These are phyloP conservation scores for Oryza meyeriana DNA, from an alignment of 176 grass and related monocot genomes.

Conservation along the genomic window DNA sequence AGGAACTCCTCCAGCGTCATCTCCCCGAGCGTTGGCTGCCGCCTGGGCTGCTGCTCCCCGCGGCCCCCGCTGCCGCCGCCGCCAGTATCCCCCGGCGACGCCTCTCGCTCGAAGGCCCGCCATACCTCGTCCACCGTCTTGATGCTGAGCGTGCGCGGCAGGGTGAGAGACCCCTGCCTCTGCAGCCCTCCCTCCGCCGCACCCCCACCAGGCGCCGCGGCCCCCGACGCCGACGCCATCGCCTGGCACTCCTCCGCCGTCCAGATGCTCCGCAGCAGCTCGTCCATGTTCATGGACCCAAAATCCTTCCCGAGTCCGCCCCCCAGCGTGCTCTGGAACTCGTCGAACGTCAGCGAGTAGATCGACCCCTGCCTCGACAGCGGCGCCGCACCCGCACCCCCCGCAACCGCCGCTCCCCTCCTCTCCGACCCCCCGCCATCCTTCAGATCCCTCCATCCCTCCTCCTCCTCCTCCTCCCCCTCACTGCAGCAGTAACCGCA, in stretches of 20 bases:
- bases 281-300: slow-evolving; percentile 97
- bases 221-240: slow-evolving; percentile 35
- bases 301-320: slow-evolving; percentile 61
- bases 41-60: slow-evolving; percentile 24
- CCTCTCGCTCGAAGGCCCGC: slow-evolving; percentile 49
- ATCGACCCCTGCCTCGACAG: slow-evolving; percentile 68
- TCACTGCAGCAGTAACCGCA: neutral
- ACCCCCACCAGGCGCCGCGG: neutral
- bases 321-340: slow-evolving; percentile 77
- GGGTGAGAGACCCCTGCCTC: slow-evolving; percentile 68
- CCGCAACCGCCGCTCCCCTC: neutral
- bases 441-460: slow-evolving; percentile 35
- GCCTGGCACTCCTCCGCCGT: slow-evolving; percentile 82
- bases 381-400: neutral
- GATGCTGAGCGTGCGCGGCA: slow-evolving; percentile 67
- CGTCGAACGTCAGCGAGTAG: slow-evolving; percentile 82
- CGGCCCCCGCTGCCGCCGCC: neutral
- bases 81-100: neutral
- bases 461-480: neutral
- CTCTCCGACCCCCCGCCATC: slow-evolving; percentile 13
- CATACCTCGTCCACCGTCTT: slow-evolving; percentile 88
- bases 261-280: slow-evolving; percentile 88
- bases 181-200: slow-evolving; percentile 33
- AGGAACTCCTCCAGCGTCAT: slow-evolving; percentile 90
- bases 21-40: slow-evolving; percentile 75